Conservation (phyloP, 441 rosid genomes). For the Arabidopsis lyrata region DNA sequence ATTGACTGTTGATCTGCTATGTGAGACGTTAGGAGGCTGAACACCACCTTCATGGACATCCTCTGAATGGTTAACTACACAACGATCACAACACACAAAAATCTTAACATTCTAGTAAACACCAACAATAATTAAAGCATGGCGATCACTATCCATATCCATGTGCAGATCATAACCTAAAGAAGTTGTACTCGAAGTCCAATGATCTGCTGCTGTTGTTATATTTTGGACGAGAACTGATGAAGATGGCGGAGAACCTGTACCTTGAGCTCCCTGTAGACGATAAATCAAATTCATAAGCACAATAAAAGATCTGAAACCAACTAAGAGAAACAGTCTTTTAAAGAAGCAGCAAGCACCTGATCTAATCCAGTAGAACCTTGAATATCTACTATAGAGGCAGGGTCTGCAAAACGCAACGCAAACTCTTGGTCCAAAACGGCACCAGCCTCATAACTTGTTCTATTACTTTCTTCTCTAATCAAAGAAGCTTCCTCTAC, state of each 20-base stretch:
- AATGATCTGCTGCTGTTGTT: conserved; percentile 4
- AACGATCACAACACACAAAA: conserved; percentile 21
- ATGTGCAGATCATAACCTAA: conserved; percentile 34
- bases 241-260: conserved; percentile 4
- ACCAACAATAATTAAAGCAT: conserved; percentile 37
- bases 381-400: conserved; percentile 29
- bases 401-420: conserved; percentile 35
- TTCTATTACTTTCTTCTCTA: conserved; percentile 29
- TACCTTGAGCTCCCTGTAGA: conserved; percentile 30
- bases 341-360: conserved; percentile 39
- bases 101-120: conserved; percentile 34
- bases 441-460: conserved; percentile 12
- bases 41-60: conserved; percentile 35
- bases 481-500: conserved; percentile 26
- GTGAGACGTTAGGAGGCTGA: conserved; percentile 41
- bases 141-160: not conserved
- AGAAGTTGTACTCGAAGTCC: conserved; percentile 18
- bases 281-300: not conserved
- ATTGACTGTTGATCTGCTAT: not conserved
- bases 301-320: not conserved
- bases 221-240: not conserved
- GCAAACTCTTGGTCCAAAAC: conserved; percentile 30
- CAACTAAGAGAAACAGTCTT: conserved; percentile 11
- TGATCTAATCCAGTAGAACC: conserved; percentile 41
- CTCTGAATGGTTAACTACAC: conserved; percentile 41